These are phyloP conservation scores for Scheffersomyces cryptocercus DNA, from an alignment of 1,139 yeast genomes.

Conservation along the genomic window DNA sequence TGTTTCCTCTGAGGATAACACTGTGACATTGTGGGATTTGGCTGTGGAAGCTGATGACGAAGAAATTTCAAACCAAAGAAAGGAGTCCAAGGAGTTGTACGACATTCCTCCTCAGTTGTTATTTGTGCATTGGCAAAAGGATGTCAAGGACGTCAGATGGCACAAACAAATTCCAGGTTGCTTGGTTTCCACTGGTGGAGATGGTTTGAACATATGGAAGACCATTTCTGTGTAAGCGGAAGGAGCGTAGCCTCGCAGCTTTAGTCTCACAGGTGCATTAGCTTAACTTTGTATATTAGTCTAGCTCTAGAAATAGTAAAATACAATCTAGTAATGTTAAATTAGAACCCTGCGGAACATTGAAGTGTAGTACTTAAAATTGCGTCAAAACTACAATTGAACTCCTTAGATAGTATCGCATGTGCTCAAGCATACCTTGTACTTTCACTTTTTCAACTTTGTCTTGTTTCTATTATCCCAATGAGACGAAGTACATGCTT, in stretches of 20 bases:
- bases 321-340: neutral
- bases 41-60: constrained; percentile 98
- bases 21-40: constrained; percentile 95
- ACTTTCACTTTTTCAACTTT: no score
- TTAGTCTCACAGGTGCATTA: neutral
- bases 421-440: no score
- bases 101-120: constrained; percentile 95
- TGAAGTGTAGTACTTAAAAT: no score
- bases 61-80: constrained; percentile 77
- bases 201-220: constrained; percentile 94
- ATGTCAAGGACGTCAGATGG: constrained; percentile 98
- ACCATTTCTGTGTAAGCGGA: constrained; percentile 76
- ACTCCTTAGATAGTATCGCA: no score
- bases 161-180: constrained; percentile 96
- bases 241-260: neutral
- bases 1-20: constrained; percentile 93
- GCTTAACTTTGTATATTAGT: neutral
- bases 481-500: no score
- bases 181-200: constrained; percentile 91
- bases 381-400: no score
- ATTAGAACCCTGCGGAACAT: no score
- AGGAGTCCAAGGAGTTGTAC: constrained; percentile 73
- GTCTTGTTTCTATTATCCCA: no score
- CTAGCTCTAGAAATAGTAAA: constrained; percentile 1
- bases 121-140: constrained; percentile 97